A percentile compares a stretch with the other conserved stretches of the same genome.
These are phyloP conservation scores for Ramularia endophylla DNA, from an alignment of 2,329 filamentous ascomycete genomes.

Conservation along the genomic window DNA sequence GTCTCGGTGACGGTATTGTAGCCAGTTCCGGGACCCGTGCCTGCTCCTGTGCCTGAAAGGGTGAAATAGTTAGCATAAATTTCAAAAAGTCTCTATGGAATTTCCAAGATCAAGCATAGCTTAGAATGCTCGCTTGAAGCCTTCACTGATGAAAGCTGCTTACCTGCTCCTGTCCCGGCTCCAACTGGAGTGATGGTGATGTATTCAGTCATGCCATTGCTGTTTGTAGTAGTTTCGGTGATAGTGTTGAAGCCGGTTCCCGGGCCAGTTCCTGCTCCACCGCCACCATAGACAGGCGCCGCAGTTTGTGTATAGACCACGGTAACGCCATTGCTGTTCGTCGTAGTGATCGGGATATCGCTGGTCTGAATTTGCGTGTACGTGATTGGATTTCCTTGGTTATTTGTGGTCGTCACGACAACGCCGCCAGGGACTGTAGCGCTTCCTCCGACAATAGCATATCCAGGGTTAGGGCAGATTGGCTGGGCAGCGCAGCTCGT, in stretches of 20 bases:
- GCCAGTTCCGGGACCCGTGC: slow-evolving; percentile 1
- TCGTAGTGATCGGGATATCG: background rate
- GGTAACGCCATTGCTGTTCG: too few relatives aligned
- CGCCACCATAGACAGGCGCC: slow-evolving; percentile 3
- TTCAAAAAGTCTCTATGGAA: background rate
- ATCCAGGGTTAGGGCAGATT: slow-evolving; percentile 25
- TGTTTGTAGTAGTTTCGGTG: too few relatives aligned
- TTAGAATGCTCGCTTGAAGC: too few relatives aligned
- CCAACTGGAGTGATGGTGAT: too few relatives aligned
- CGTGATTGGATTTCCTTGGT: slow-evolving; percentile 12
- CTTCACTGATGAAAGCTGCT: too few relatives aligned
- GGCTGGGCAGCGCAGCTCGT: slow-evolving; percentile 26
- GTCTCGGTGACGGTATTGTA: background rate
- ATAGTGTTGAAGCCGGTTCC: too few relatives aligned
- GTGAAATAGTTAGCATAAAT: background rate
- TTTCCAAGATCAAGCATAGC: too few relatives aligned
- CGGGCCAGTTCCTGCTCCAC: slow-evolving; percentile 5
- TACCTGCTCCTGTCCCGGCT: too few relatives aligned
- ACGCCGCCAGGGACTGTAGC: slow-evolving; percentile 12
- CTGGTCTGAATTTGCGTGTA: slow-evolving; percentile 19
- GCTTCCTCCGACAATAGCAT: slow-evolving; percentile 15
- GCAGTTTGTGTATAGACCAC: background rate
- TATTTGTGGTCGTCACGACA: slow-evolving; percentile 20
- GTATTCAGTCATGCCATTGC: too few relatives aligned
- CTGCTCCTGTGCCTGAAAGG: slow-evolving; percentile 5